Evolutionary conservation across 352 stramenopile genomes (phyloP).

Genomic region (Phytophthora aleatoria): DNA sequence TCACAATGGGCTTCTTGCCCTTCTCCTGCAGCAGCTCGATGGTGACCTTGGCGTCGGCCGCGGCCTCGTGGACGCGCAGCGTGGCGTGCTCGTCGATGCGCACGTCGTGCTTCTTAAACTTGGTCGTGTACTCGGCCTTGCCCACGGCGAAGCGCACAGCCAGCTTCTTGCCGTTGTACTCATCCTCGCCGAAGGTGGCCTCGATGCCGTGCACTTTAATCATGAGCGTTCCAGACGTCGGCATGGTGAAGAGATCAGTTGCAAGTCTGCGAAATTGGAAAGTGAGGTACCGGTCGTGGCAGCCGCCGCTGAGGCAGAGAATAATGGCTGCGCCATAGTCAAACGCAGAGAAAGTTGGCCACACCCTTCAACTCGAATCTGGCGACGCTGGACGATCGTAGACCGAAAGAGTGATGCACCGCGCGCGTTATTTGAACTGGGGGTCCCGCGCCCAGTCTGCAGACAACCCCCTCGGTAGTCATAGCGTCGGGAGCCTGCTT

Average conservation of each 20-base stretch:
- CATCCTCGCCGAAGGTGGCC: slow-evolving; percentile 29
- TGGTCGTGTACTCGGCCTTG: slow-evolving; percentile 29
- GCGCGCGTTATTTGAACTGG: slow-evolving; percentile 17
- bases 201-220: slow-evolving; percentile 45
- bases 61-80: slow-evolving; percentile 39
- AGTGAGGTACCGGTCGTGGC: slow-evolving; percentile 11
- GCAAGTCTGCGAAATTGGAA: slow-evolving; percentile 25
- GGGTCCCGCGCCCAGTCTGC: slow-evolving; percentile 3
- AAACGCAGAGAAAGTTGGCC: slow-evolving; percentile 5
- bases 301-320: not conserved
- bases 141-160: slow-evolving; percentile 35
- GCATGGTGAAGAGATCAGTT: slow-evolving; percentile 29
- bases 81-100: slow-evolving; percentile 41
- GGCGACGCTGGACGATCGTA: slow-evolving; percentile 13
- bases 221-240: slow-evolving; percentile 39
- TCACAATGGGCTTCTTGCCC: slow-evolving; percentile 47
- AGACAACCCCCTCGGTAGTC: not conserved
- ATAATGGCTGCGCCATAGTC: not conserved
- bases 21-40: slow-evolving; percentile 23
- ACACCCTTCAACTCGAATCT: not conserved
- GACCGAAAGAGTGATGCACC: slow-evolving; percentile 30
- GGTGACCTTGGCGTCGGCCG: slow-evolving; percentile 33
- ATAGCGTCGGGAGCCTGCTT: no score
- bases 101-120: slow-evolving; percentile 32
- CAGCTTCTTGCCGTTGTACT: slow-evolving; percentile 21